A percentile compares a stretch with the other conserved stretches of the same genome.
These are phyloP conservation scores for Aspergillus sp. DNA, from an alignment of 2,329 filamentous ascomycete genomes.

Conservation along the genomic window DNA sequence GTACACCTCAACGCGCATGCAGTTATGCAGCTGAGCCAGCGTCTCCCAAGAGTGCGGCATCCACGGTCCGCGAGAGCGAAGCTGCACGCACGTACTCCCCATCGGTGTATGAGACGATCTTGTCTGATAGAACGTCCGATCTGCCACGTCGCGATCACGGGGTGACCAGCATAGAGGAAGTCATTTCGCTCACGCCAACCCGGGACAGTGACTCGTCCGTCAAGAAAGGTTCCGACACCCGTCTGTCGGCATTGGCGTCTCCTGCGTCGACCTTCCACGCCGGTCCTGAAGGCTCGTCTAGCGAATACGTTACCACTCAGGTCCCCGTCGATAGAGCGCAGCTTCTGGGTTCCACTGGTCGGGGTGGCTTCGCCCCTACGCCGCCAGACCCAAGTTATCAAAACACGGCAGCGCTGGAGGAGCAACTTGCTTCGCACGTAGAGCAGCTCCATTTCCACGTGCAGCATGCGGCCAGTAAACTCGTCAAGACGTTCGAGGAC, in stretches of 20 bases:
- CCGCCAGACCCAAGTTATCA: constrained; percentile 25
- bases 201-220: neutral
- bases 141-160: neutral
- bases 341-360: constrained; percentile 16
- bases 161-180: too few relatives aligned
- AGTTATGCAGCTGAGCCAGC: constrained; percentile 18
- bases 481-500: constrained; percentile 21
- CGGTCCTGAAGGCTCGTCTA: neutral
- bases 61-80: neutral
- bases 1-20: constrained; percentile 8
- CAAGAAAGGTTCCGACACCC: neutral
- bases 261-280: neutral
- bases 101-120: neutral
- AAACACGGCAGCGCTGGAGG: constrained; percentile 25
- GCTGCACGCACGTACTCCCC: constrained; percentile 1
- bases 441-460: constrained; percentile 27
- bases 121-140: neutral
- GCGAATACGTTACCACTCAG: neutral
- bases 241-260: neutral
- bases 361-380: constrained; percentile 28
- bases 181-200: neutral
- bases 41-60: neutral
- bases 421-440: constrained; percentile 22
- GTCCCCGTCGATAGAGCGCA: neutral
- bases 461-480: constrained; percentile 13